Evolutionary conservation across 2,329 filamentous ascomycete genomes (phyloP).

Genomic region (Paracamarosporium sp.): DNA sequence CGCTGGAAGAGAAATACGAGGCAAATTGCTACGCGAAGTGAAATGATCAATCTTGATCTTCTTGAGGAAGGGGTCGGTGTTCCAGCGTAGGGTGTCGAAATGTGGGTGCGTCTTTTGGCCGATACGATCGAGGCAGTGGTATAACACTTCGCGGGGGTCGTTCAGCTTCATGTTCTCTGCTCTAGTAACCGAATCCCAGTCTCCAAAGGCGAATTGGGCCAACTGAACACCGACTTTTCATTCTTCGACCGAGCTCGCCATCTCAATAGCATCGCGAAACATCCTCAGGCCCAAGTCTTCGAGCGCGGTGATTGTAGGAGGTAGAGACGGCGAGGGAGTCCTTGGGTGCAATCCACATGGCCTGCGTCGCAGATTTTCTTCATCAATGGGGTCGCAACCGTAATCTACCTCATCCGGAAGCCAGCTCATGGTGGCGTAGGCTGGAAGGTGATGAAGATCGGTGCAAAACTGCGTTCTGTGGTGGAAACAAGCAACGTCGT

Average conservation of each 20-base stretch:
- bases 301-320: neutral
- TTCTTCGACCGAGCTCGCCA: neutral
- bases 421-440: neutral
- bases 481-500: neutral
- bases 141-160: neutral
- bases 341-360: neutral
- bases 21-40: neutral
- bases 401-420: neutral
- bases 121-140: neutral
- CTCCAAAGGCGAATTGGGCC: neutral
- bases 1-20: neutral
- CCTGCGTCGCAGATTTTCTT: neutral
- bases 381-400: neutral
- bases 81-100: neutral
- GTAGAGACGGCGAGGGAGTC: neutral
- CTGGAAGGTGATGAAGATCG: no score
- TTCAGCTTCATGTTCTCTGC: neutral
- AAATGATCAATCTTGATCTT: neutral
- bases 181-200: neutral
- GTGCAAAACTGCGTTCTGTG: neutral
- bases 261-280: neutral
- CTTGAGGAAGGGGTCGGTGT: neutral
- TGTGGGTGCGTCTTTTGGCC: neutral
- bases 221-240: neutral
- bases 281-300: neutral